phyloP scores from a whole-genome alignment of 2,329 filamentous ascomycete genomes.

The Apiospora phragmitis region DNA sequence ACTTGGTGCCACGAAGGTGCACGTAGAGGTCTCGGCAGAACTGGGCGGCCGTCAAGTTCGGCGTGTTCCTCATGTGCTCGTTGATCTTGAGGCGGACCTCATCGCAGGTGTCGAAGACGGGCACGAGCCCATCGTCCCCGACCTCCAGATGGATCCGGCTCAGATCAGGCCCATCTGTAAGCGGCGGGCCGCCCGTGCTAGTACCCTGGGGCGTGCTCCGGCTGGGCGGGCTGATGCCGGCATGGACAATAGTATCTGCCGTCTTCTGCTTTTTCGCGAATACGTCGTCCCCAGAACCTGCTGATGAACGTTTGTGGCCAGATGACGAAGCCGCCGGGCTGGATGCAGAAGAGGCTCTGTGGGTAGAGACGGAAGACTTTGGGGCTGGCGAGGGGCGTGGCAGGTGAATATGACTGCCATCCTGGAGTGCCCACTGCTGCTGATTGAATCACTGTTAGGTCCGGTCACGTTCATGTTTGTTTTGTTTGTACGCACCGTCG shows the following conservation, averaged over 20 bases:
- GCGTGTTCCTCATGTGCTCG: constrained; percentile 43
- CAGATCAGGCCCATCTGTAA: constrained; percentile 3
- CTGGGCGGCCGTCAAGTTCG: constrained; percentile 49
- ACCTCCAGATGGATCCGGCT: constrained; percentile 6
- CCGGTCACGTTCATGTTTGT: not conserved
- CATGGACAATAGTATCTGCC: not conserved
- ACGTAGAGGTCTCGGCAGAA: constrained; percentile 46
- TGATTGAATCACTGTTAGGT: not conserved
- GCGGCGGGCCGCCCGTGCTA: not conserved
- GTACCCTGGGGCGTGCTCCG: not conserved
- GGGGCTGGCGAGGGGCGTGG: not conserved
- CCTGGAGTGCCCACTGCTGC: not conserved
- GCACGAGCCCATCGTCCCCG: constrained; percentile 25
- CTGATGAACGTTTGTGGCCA: not conserved
- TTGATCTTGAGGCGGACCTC: constrained; percentile 57
- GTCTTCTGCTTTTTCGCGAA: constrained; percentile 5
- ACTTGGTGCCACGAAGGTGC: constrained; percentile 35
- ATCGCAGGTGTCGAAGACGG: constrained; percentile 58
- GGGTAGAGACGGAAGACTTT: not conserved
- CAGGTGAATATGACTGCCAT: not conserved
- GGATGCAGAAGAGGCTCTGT: constrained; percentile 1
- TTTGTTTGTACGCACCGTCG: not conserved
- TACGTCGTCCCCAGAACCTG: not conserved
- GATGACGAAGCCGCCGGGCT: not conserved
- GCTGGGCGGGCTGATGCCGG: not conserved